phyloP scores from a whole-genome alignment of 2,329 filamentous ascomycete species.

The Colletotrichum cordylinicola region DNA sequence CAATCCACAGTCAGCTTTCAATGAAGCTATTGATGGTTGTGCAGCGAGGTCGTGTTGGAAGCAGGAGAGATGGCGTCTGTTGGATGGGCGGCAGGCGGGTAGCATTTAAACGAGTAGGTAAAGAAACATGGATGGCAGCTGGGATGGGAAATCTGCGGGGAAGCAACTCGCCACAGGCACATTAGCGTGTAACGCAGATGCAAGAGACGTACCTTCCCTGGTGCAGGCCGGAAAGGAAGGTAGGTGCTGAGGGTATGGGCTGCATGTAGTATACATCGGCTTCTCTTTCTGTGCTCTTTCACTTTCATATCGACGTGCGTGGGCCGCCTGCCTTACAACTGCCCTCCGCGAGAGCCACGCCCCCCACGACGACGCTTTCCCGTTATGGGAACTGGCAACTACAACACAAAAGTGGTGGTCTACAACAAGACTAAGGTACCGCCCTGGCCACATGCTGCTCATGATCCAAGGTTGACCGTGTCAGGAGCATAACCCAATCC shows the following conservation, averaged over 20 bases:
- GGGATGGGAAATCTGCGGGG: conserved; percentile 18
- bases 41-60: not conserved
- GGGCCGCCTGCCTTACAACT: not conserved
- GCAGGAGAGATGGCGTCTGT: not conserved
- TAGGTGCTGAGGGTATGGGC: not conserved
- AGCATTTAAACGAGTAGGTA: conserved; percentile 8
- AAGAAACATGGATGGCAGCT: not conserved
- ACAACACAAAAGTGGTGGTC: not conserved
- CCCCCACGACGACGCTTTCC: not conserved
- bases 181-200: conserved; percentile 16
- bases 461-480: not conserved
- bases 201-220: conserved; percentile 6
- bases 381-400: not conserved
- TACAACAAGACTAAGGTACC: not conserved
- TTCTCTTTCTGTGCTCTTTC: not conserved
- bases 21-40: not conserved
- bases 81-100: not conserved
- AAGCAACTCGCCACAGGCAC: conserved; percentile 18
- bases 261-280: not conserved
- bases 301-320: not conserved
- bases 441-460: not conserved
- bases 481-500: not conserved
- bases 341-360: not conserved
- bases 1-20: not conserved
- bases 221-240: not conserved